A percentile compares a stretch with the other conserved stretches of the same genome.
Conservation (phyloP, 305 asterid species). For the Galium porrigens region DNA sequence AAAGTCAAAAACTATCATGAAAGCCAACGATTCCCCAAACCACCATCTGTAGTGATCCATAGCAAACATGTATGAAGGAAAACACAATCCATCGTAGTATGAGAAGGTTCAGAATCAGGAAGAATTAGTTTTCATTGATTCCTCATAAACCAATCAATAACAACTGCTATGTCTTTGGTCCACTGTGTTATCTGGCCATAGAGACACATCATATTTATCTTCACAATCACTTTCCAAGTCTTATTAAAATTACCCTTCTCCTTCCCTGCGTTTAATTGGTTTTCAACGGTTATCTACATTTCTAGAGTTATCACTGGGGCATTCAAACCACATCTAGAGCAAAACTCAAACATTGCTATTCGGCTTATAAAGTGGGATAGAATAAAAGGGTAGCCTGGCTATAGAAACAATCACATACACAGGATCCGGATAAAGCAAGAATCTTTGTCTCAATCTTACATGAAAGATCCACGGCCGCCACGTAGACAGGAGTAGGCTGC, state of each 20-base stretch:
- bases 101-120: background rate
- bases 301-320: background rate
- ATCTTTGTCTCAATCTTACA: constrained; percentile 34
- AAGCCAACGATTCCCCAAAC: background rate
- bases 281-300: background rate
- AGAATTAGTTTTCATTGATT: background rate
- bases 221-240: too few relatives aligned
- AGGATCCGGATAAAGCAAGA: background rate
- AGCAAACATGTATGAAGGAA: background rate
- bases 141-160: background rate
- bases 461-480: constrained; percentile 85
- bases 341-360: background rate
- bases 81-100: background rate
- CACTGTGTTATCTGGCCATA: too few relatives aligned
- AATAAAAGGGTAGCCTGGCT: background rate
- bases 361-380: background rate
- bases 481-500: constrained; percentile 86
- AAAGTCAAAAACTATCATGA: background rate
- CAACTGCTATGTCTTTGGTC: too few relatives aligned
- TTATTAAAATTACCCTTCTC: too few relatives aligned
- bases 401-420: background rate
- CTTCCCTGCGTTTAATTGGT: too few relatives aligned
- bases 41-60: background rate
- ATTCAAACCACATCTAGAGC: background rate
- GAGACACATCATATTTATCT: too few relatives aligned